These are phyloP conservation scores for Fragosphaeria purpurea DNA, from an alignment of 2,329 filamentous ascomycete genomes.

Conservation along the genomic window DNA sequence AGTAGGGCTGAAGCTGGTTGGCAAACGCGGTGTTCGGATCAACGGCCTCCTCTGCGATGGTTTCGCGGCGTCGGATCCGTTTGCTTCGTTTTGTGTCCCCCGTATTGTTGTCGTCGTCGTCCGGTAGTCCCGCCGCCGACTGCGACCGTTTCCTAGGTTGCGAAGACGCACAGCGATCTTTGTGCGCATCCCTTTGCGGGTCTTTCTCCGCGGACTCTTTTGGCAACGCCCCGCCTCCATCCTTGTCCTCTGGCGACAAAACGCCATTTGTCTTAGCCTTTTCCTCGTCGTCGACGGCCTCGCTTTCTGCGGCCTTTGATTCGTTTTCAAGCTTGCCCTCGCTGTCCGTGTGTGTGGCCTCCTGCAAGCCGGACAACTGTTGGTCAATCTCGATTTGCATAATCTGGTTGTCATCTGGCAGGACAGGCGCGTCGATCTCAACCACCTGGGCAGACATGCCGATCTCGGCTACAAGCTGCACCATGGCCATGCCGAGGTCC, in stretches of 20 bases:
- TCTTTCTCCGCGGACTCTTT: slow-evolving; percentile 2
- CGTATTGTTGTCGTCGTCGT: slow-evolving; percentile 40
- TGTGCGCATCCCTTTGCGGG: slow-evolving; percentile 3
- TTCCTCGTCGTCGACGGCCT: not conserved
- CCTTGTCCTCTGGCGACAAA: not conserved
- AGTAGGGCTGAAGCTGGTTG: slow-evolving; percentile 45
- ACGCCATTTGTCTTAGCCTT: not conserved
- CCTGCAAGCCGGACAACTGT: slow-evolving; percentile 15
- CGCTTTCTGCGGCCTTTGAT: not conserved
- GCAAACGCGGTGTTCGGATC: slow-evolving; percentile 44
- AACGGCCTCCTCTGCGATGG: slow-evolving; percentile 40
- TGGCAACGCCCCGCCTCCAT: not conserved
- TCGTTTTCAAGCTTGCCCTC: not conserved
- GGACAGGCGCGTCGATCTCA: slow-evolving; percentile 26
- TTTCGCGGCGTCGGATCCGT: slow-evolving; percentile 51
- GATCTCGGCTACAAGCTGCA: slow-evolving; percentile 23
- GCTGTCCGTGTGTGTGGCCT: not conserved
- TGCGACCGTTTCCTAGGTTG: slow-evolving; percentile 46
- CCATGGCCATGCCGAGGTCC: slow-evolving; percentile 31
- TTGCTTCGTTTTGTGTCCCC: slow-evolving; percentile 54
- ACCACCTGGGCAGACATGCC: slow-evolving; percentile 27
- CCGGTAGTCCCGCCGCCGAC: slow-evolving; percentile 48
- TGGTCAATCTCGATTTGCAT: slow-evolving; percentile 29
- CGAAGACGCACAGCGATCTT: slow-evolving; percentile 25
- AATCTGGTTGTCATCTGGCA: slow-evolving; percentile 26